Evolutionary conservation across 176 grass and related monocot genomes (phyloP).

Genomic region (Olyra latifolia): DNA sequence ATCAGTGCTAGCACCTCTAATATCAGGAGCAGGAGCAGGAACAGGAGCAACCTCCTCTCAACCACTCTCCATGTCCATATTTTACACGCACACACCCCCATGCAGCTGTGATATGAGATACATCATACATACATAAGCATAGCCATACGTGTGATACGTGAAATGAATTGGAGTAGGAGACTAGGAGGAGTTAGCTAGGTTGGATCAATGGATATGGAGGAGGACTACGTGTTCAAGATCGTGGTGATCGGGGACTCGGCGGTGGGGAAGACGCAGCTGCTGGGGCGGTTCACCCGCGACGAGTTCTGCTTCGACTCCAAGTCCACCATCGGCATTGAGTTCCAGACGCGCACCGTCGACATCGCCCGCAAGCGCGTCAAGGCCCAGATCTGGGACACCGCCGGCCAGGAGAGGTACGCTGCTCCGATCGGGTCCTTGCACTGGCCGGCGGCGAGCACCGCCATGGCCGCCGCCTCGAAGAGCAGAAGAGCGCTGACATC

Average conservation of each 20-base stretch:
- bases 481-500: not conserved
- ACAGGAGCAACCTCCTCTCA: constrained; percentile 1
- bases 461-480: too few relatives aligned
- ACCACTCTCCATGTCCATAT: constrained; percentile 7
- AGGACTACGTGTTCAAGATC: constrained; percentile 55
- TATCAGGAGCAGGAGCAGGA: not conserved
- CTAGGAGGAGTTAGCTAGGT: too few relatives aligned
- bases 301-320: constrained; percentile 58
- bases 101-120: not conserved
- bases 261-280: constrained; percentile 51
- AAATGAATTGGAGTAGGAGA: too few relatives aligned
- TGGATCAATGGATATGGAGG: constrained; percentile 9
- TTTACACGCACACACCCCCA: not conserved
- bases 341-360: constrained; percentile 47
- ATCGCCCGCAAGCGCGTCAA: constrained; percentile 37
- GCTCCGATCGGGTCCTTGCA: too few relatives aligned
- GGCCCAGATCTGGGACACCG: constrained; percentile 73
- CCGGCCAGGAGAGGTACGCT: constrained; percentile 44
- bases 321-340: constrained; percentile 56
- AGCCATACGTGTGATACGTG: not conserved
- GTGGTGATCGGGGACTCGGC: constrained; percentile 58
- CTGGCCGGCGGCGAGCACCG: too few relatives aligned
- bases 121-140: not conserved
- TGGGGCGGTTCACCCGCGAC: constrained; percentile 41
- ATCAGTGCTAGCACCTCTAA: not conserved